A percentile compares a stretch with the other conserved stretches of the same genome.
Evolutionary conservation across 2,329 filamentous ascomycete genomes (phyloP).

Genomic region (Aspergillus piperis): DNA sequence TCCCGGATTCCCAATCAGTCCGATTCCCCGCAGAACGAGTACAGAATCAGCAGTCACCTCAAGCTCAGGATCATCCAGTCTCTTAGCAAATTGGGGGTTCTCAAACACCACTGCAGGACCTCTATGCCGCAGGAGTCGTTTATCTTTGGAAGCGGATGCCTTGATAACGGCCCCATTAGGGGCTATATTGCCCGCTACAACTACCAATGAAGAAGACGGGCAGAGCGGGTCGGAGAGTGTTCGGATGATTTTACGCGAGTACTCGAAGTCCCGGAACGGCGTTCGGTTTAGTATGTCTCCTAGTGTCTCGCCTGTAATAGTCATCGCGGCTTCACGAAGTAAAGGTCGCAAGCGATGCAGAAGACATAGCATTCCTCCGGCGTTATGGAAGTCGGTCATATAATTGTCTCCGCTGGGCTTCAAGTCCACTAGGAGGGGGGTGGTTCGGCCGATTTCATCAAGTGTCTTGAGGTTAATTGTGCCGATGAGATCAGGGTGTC

Average conservation of each 20-base stretch:
- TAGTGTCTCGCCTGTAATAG: conserved; percentile 50
- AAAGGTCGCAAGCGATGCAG: conserved; percentile 49
- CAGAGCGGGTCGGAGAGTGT: conserved; percentile 48
- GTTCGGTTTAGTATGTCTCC: conserved; percentile 47
- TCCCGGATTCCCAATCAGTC: conserved; percentile 53
- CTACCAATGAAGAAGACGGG: conserved; percentile 46
- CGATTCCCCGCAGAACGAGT: conserved; percentile 51
- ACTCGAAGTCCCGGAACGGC: conserved; percentile 44
- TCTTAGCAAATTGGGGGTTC: conserved; percentile 48
- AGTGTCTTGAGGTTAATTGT: conserved; percentile 49
- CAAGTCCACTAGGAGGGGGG: conserved; percentile 52
- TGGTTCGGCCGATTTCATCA: conserved; percentile 50
- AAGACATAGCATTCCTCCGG: conserved; percentile 53
- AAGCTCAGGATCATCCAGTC: conserved; percentile 50
- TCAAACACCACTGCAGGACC: conserved; percentile 52
- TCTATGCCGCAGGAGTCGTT: conserved; percentile 44
- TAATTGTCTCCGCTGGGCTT: conserved; percentile 57
- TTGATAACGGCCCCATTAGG: conserved; percentile 53
- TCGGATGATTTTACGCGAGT: conserved; percentile 46
- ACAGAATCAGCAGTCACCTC: conserved; percentile 48
- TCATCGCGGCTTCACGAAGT: conserved; percentile 48
- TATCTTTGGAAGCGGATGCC: conserved; percentile 53
- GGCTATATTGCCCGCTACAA: conserved; percentile 51
- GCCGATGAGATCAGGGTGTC: conserved; percentile 50
- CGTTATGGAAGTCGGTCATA: conserved; percentile 57